phyloP scores from a whole-genome alignment of 2,329 filamentous ascomycete species.

The Beauveria pseudobassiana region DNA sequence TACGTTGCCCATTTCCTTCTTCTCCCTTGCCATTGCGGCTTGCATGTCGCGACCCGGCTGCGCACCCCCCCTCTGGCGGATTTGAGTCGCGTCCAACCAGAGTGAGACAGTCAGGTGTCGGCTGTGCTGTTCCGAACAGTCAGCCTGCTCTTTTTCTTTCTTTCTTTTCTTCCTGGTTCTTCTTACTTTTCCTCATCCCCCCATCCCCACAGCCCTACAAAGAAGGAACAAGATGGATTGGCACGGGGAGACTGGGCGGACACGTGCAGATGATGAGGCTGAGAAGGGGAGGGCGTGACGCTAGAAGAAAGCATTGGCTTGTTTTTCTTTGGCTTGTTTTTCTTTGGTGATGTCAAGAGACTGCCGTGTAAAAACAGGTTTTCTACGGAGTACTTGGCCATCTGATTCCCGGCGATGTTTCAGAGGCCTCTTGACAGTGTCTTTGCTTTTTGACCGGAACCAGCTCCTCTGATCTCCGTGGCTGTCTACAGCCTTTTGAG shows the following conservation, averaged over 20 bases:
- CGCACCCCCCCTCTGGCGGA: not conserved
- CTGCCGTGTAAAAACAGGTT: too few species aligned
- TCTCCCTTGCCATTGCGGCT: not conserved
- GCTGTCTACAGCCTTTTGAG: not conserved
- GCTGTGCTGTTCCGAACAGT: not conserved
- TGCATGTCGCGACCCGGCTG: not conserved
- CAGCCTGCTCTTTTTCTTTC: too few species aligned
- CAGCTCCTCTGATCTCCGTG: not conserved
- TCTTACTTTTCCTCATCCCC: too few species aligned
- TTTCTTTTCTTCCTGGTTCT: too few species aligned
- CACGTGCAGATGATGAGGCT: too few species aligned
- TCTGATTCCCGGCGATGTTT: not conserved
- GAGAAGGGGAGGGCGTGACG: too few species aligned
- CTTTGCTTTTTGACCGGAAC: not conserved
- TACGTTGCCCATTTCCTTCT: not conserved
- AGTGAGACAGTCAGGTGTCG: not conserved
- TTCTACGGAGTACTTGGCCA: too few species aligned
- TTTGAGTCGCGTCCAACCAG: not conserved
- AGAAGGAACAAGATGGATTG: too few species aligned
- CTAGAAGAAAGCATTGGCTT: too few species aligned
- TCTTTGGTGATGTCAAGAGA: not conserved
- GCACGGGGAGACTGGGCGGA: too few species aligned
- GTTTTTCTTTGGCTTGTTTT: not conserved
- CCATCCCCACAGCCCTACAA: too few species aligned
- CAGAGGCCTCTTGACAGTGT: constrained; percentile 1